Base-by-base conservation (phyloP, 371 early-diverging fungal species). In the Thermomucor indicae-seudaticae region DNA sequence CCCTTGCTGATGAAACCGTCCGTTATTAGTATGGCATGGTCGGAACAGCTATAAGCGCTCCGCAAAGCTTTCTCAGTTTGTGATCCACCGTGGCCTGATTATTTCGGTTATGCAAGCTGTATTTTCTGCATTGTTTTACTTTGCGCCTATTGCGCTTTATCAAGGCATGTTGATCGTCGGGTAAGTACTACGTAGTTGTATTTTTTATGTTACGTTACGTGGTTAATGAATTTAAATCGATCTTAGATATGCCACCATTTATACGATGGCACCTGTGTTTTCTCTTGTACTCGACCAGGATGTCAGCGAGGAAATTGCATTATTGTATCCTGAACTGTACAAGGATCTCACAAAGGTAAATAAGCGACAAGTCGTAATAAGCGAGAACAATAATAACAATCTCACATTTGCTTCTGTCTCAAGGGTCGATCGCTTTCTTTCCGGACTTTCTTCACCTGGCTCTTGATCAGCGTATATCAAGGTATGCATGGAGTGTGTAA, bases 81-180 rank as follows among this genome's bases (percentile, higher is more conserved):
- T 99, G n/a, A 95, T 99, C 41, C 99, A 99, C 70, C 90, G 99
- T 59, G 99, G 99, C 39, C 70, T 95, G 43, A 96, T 98, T 45
- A 95, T 99, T 35, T 91, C 95, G 0, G 87, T 98, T 22, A 95
- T 99, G 84, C 99, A 99, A 75, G 99, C 95, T 1, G 97, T 99
- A 12, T 99, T 99, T 58, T 96, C 95, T 12, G 91, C 98, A 2
- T 78, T 99, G 46, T 98, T 98, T 55, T 94, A 95, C 58, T 99
- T 92, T 81, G 92, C 98, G 1, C 99, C 99, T 8, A 96, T 99
- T 52, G 94, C 97, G 20, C 65, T 99, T 23, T 98, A 93, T 68
- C 95, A 96, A 67, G 92, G 79, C 28, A 72, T 83, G 70, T 54
- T 86, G 17, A 67, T 86, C 39, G 84, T 84, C 3, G 79, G 79